phyloP scores from a whole-genome alignment of 306 rosid genomes.

The Boehmeria nivea region DNA sequence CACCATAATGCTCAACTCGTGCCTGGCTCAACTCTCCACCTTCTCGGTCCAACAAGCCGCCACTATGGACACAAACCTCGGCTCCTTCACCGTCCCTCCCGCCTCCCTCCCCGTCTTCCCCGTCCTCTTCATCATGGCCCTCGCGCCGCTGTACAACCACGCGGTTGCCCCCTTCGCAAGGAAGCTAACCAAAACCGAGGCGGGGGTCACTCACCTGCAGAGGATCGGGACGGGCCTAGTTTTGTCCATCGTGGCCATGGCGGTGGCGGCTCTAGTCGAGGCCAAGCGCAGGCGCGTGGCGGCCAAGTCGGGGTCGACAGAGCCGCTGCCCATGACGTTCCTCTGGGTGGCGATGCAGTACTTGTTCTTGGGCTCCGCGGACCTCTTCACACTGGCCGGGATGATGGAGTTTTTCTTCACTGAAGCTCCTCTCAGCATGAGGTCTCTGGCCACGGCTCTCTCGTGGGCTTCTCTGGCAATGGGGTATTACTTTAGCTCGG shows the following conservation, averaged over 20 bases:
- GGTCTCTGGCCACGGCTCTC: constrained; percentile 69
- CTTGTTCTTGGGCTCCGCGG: constrained; percentile 71
- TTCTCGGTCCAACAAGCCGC: constrained; percentile 83
- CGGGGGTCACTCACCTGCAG: constrained; percentile 56
- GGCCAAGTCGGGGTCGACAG: not conserved
- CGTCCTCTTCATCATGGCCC: constrained; percentile 61
- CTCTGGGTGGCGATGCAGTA: constrained; percentile 70
- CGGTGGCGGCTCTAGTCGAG: constrained; percentile 77
- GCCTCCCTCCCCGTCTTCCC: constrained; percentile 79
- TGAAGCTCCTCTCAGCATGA: constrained; percentile 68
- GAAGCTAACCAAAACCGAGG: constrained; percentile 47
- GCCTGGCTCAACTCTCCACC: constrained; percentile 84
- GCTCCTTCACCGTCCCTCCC: constrained; percentile 65
- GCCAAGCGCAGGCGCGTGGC: constrained; percentile 58
- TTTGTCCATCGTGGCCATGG: constrained; percentile 67
- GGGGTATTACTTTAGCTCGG: constrained; percentile 51
- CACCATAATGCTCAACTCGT: constrained; percentile 69
- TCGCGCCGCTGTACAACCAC: constrained; percentile 63
- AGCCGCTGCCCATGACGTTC: constrained; percentile 51
- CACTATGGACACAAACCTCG: constrained; percentile 65
- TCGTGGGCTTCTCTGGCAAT: constrained; percentile 54
- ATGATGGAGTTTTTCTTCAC: constrained; percentile 86
- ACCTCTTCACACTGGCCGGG: constrained; percentile 73
- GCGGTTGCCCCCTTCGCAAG: constrained; percentile 49
- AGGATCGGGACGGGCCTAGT: constrained; percentile 66